Percentiles rank a stretch among this genome's conserved stretches.
These are phyloP conservation scores for Yarrowia phangngaensis DNA, from an alignment of 805 yeast species.

Conservation along the genomic window DNA sequence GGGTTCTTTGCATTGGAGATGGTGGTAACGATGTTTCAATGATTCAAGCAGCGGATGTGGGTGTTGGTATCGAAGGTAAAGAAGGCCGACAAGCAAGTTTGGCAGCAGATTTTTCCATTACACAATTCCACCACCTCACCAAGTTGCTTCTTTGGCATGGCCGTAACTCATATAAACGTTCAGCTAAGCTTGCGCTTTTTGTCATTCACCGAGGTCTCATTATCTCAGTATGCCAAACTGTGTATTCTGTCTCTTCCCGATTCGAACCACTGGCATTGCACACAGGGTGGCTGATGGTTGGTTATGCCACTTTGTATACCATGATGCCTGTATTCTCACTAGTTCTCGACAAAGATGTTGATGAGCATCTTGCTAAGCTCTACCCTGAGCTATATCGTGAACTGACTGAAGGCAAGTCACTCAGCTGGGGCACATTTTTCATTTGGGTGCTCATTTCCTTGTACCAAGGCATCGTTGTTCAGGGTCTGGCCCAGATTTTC, in stretches of 20 bases:
- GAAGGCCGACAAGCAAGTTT: conserved; percentile 97
- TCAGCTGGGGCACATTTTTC: conserved; percentile 82
- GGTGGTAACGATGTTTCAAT: conserved; percentile 99
- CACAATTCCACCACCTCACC: conserved; percentile 84
- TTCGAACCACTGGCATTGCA: conserved; percentile 93
- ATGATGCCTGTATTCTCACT: conserved; percentile 97
- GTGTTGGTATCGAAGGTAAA: conserved; percentile 98
- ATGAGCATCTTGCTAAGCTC: conserved; percentile 77
- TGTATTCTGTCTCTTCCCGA: conserved; percentile 76
- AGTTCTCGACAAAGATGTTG: conserved; percentile 87
- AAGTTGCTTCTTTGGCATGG: conserved; percentile 95
- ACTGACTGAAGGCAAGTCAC: conserved; percentile 78
- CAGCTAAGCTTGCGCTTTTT: conserved; percentile 92
- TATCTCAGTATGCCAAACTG: conserved; percentile 92
- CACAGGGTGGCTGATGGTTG: conserved; percentile 98
- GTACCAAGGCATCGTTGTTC: conserved; percentile 87
- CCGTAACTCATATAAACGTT: conserved; percentile 90
- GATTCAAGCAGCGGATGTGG: conserved; percentile 99
- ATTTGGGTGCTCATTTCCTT: conserved; percentile 86
- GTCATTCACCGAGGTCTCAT: conserved; percentile 94
- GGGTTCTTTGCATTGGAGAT: conserved; percentile 98
- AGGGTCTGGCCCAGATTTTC: conserved; percentile 72
- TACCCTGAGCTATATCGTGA: conserved; percentile 96
- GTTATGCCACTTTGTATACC: conserved; percentile 93
- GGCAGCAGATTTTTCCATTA: conserved; percentile 93